A percentile compares a stretch with the other conserved stretches of the same genome.
These are phyloP conservation scores for Ogataea parapolymorpha DNA, from an alignment of 805 yeast genomes.

Conservation along the genomic window DNA sequence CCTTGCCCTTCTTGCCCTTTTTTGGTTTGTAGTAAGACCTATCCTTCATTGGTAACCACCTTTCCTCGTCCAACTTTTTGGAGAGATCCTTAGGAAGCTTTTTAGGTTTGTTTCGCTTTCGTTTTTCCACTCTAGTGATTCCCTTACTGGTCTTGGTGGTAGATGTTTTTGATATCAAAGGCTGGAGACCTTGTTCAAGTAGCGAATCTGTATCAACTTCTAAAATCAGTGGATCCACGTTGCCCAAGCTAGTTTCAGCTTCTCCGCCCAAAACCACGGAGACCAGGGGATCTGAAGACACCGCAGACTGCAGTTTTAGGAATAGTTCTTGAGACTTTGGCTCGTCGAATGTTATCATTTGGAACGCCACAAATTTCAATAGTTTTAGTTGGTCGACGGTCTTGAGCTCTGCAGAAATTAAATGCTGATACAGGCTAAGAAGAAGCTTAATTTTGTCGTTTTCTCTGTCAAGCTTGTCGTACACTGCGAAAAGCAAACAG, in stretches of 20 bases:
- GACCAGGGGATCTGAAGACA: constrained; percentile 22
- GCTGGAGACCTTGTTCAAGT: constrained; percentile 28
- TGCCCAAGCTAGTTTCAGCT: constrained; percentile 10
- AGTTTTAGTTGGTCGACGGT: constrained; percentile 25
- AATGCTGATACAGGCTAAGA: constrained; percentile 26
- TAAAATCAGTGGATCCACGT: constrained; percentile 27
- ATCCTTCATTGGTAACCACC: constrained; percentile 90
- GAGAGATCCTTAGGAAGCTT: constrained; percentile 25
- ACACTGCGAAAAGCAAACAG: constrained; percentile 47
- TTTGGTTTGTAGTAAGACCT: constrained; percentile 81
- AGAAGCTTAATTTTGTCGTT: constrained; percentile 34
- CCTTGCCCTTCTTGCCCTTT: constrained; percentile 55
- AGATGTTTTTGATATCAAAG: constrained; percentile 18
- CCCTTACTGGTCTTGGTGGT: constrained; percentile 4
- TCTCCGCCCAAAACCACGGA: constrained; percentile 20
- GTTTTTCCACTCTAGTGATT: constrained; percentile 18
- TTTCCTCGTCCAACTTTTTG: constrained; percentile 56
- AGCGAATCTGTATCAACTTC: constrained; percentile 33
- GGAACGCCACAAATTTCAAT: constrained; percentile 34
- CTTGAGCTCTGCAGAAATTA: constrained; percentile 12
- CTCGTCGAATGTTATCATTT: constrained; percentile 36
- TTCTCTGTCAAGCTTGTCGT: constrained; percentile 42
- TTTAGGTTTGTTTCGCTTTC: constrained; percentile 28
- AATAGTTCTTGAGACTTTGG: constrained; percentile 32
- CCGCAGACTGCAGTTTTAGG: constrained; percentile 14